Evolutionary conservation across 768 basidiomycete genomes (phyloP).

Genomic region (Paxillus rubicundulus): DNA sequence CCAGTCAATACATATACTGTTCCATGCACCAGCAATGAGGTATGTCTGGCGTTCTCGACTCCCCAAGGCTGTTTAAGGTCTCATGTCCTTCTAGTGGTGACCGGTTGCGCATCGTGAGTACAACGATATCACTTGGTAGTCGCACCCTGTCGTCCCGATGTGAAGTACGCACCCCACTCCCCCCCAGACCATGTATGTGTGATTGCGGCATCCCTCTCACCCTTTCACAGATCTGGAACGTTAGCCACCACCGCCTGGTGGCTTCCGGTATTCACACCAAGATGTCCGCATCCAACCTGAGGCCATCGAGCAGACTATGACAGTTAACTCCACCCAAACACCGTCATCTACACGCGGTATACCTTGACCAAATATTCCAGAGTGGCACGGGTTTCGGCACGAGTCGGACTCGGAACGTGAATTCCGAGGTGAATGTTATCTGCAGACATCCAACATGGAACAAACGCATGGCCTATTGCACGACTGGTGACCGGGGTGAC

Average conservation of each 20-base stretch:
- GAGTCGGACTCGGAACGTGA: no score
- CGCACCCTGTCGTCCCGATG: slow-evolving; percentile 47
- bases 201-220: background rate
- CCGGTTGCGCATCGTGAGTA: slow-evolving; percentile 49
- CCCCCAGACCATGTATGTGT: no score
- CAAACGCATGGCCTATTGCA: no score
- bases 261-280: slow-evolving; percentile 56
- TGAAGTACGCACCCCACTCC: slow-evolving; percentile 37
- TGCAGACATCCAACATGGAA: no score
- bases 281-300: slow-evolving; percentile 43
- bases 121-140: slow-evolving; percentile 48
- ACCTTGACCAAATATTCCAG: slow-evolving; percentile 6
- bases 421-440: no score
- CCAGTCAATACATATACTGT: slow-evolving; percentile 51
- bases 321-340: background rate
- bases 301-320: slow-evolving; percentile 19
- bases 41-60: slow-evolving; percentile 15
- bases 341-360: background rate
- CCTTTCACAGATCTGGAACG: slow-evolving; percentile 51
- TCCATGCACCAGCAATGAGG: slow-evolving; percentile 55
- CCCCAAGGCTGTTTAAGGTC: background rate
- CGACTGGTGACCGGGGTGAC: no score
- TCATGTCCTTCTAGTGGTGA: slow-evolving; percentile 39
- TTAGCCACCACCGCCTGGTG: slow-evolving; percentile 48
- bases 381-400: no score